Conservation (phyloP, 2,329 filamentous ascomycete species). For the Alternaria triticimaculans region DNA sequence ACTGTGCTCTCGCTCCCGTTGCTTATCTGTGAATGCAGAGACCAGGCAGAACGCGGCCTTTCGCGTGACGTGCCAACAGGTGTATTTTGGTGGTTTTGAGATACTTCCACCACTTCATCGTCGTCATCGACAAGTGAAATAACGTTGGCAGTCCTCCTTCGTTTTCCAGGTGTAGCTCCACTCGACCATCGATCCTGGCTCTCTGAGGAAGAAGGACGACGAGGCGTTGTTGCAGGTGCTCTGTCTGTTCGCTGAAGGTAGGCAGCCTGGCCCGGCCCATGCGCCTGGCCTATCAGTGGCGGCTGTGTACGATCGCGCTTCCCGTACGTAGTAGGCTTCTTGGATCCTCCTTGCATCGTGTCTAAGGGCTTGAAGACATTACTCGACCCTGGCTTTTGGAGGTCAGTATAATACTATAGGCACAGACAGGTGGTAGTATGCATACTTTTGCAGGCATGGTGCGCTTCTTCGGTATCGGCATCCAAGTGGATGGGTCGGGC, state of each 20-base stretch:
- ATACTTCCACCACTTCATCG: conserved; percentile 8
- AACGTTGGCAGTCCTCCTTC: conserved; percentile 26
- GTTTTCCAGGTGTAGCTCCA: conserved; percentile 16
- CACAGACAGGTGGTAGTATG: background rate
- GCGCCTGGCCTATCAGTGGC: conserved; percentile 9
- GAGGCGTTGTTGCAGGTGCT: background rate
- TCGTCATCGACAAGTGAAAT: conserved; percentile 23
- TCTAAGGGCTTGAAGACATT: conserved; percentile 21
- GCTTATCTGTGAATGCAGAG: conserved; percentile 23
- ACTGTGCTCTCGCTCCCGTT: conserved; percentile 17
- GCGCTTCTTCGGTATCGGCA: background rate
- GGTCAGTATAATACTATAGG: conserved; percentile 7
- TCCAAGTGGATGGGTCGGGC: conserved; percentile 20
- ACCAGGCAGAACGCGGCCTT: background rate
- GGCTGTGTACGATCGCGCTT: conserved; percentile 5
- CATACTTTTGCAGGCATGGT: conserved; percentile 10
- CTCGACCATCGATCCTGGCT: background rate
- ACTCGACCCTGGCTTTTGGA: conserved; percentile 19
- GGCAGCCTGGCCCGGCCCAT: conserved; percentile 13
- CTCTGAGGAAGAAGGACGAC: background rate
- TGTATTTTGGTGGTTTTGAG: background rate
- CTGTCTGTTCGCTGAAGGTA: conserved; percentile 6
- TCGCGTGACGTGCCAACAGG: background rate
- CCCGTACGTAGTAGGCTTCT: conserved; percentile 20
- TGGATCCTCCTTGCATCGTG: conserved; percentile 14